Base-by-base conservation (phyloP, 257 asterid species). In the Marsdenia floribunda region DNA sequence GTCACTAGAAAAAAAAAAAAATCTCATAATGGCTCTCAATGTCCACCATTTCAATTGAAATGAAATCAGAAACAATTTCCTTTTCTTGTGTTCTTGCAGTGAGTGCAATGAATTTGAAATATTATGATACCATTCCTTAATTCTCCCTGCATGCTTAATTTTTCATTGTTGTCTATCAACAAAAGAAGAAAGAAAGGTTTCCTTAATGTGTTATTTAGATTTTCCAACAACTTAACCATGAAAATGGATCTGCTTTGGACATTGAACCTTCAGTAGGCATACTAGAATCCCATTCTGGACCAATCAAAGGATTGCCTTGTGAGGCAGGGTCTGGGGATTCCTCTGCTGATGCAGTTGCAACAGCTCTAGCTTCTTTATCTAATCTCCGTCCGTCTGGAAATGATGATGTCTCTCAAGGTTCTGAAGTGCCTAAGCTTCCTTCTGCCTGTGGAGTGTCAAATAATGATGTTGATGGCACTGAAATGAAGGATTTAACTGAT, bases 271-370 rank as follows among this genome's bases (percentile, higher is more conserved):
- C 96, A 67, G 87, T 87, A 68, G 88, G 87, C 84, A 80, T 88
- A 61, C 72, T 90, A 79, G 98, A 93, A 80, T 87, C 91, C 82
- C 89, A 90, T 78, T 79, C 77, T 82, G 96, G 85, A 80, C 79
- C 96, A 75, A 74, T 91, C 65, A 81, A 89, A 74, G 93, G 90
- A 78, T 68, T 89, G 76, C 94, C 85, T 71, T 74, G 80, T 71
- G 96, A 90, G 86, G 87, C 89, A 80, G 86, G 91, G 83, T 77
- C 96, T 68, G 88, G 87, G 47, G 97, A 90, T 78, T 88, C 91
- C 69, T 87, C 96, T 72, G 83, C 96, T 79, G 90, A 88, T 73
- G 82, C 96, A 22, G 90, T 90, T 78, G 94, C 96, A 21, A 88
- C 97, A 47, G 76, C 96, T 35, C 76, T 91, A 50, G 94, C 93